These are phyloP conservation scores for Aureobasidium namibiae DNA, from an alignment of 2,329 filamentous ascomycete species.

Conservation along the genomic window DNA sequence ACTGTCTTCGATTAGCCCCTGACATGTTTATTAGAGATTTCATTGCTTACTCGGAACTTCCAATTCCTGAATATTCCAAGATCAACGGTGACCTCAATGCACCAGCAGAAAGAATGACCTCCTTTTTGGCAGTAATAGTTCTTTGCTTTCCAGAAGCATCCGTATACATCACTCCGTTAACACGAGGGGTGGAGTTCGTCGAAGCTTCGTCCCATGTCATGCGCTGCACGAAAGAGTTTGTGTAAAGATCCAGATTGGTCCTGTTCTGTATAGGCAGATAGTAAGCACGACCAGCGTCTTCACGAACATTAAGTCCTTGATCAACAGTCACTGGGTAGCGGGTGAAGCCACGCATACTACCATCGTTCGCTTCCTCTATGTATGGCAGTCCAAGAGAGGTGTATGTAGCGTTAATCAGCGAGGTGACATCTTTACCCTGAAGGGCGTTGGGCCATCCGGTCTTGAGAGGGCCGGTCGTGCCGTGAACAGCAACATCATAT, in stretches of 20 bases:
- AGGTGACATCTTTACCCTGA: not conserved
- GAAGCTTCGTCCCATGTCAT: conserved; percentile 30
- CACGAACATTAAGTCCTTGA: conserved; percentile 29
- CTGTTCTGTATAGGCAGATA: conserved; percentile 36
- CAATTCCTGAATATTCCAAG: conserved; percentile 30
- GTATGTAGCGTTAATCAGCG: conserved; percentile 31
- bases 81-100: conserved; percentile 27
- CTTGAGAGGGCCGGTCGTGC: conserved; percentile 13
- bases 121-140: conserved; percentile 16
- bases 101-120: conserved; percentile 31
- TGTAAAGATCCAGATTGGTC: conserved; percentile 35
- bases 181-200: not conserved
- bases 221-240: conserved; percentile 34
- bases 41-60: conserved; percentile 19
- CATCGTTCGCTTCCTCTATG: conserved; percentile 36
- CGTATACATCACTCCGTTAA: not conserved
- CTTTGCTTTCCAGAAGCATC: conserved; percentile 16
- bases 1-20: not conserved
- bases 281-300: conserved; percentile 41
- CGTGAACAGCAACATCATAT: not conserved
- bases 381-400: conserved; percentile 28
- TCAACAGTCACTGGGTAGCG: conserved; percentile 37
- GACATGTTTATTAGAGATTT: not conserved
- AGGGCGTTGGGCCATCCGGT: not conserved
- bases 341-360: conserved; percentile 37